Evolutionary conservation across 2,329 filamentous ascomycete species (phyloP), one percentile per base, ranked within the genome.

Genomic region (Exserohilum turcica): DNA sequence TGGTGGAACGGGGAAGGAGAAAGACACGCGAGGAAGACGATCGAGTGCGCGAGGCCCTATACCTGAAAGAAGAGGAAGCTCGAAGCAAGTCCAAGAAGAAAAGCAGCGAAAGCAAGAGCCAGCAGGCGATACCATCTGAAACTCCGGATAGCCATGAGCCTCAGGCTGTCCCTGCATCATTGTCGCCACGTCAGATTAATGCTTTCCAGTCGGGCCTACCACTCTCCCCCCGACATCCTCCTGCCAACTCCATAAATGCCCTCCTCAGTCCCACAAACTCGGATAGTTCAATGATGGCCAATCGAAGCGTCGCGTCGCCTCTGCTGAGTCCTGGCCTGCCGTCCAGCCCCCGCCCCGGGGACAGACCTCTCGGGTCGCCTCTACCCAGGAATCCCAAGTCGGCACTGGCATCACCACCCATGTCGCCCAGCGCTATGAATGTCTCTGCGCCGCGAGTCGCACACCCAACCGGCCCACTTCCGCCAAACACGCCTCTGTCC

Each of bases 21-120:
- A 91, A 89, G 73, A 96, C 92, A 2, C 84, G 92, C 46, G 91
- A 93, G 71, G 91, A 96, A 57, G 92, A 97, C 66, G 91, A 97
- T 62, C 82, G 82, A 48, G 84, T 91, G 48, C 85, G 92, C 42
- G 90, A 93, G 68, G 79, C 85, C 12, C 73, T 86, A n/a, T 85
- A 83, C 1, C 71, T 83, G 40, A 82, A 86, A 66, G 86, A 92
- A 64, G 84, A 87, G 10, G 87, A 91, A 66, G 80, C 83, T 24
- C 83, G 88, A 53, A 92, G 89, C 72, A 77, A 84, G 27, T 92
- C 90, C 0, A 90, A 89, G 71, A 91, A 89, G 79, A 86, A 83
- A 69, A 80, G 78, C 59, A 78, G 77, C 54, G 80, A 80, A 63
- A 81, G 79, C 61, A 80, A 82, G 77, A 82, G 55, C 76, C 80